Evolutionary conservation across 106 monocot genomes (phyloP).

Genomic region (Dendrobium catenatum): DNA sequence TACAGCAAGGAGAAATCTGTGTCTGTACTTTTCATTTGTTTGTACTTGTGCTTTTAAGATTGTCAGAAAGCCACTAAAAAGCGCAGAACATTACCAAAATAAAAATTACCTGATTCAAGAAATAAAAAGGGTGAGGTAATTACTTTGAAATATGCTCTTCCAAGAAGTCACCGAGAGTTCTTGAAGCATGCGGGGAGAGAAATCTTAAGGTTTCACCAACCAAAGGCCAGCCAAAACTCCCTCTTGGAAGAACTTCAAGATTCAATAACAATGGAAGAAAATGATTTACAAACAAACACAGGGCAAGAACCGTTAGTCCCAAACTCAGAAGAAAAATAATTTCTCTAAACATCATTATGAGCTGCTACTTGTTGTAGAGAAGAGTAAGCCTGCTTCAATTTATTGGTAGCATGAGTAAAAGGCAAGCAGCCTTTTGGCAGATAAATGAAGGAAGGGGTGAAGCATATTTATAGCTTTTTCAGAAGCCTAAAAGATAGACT

Average conservation of each 20-base stretch:
- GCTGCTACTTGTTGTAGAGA: background rate
- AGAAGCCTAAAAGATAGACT: background rate
- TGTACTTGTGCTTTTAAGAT: too few species aligned
- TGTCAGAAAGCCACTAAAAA: too few species aligned
- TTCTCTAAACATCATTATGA: constrained; percentile 15
- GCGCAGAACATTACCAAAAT: too few species aligned
- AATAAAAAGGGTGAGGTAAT: background rate
- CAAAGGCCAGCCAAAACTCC: constrained; percentile 85
- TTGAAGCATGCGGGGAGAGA: constrained; percentile 54
- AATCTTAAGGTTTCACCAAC: constrained; percentile 74
- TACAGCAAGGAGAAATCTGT: too few species aligned
- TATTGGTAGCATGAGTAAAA: background rate
- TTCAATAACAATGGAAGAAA: constrained; percentile 43
- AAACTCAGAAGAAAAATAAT: constrained; percentile 8
- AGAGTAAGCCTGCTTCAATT: background rate
- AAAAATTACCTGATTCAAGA: too few species aligned
- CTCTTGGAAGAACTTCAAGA: constrained; percentile 30
- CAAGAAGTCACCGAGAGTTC: constrained; percentile 53
- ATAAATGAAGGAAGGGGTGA: background rate
- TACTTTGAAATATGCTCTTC: constrained; percentile 61
- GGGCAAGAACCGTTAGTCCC: constrained; percentile 7
- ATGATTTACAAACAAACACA: constrained; percentile 31
- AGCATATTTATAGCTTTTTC: background rate
- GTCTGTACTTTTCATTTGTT: too few species aligned
- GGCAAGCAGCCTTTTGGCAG: background rate